Base-by-base conservation (phyloP, 2,329 filamentous ascomycete genomes). In the Pseudogymnoascus sp. region DNA sequence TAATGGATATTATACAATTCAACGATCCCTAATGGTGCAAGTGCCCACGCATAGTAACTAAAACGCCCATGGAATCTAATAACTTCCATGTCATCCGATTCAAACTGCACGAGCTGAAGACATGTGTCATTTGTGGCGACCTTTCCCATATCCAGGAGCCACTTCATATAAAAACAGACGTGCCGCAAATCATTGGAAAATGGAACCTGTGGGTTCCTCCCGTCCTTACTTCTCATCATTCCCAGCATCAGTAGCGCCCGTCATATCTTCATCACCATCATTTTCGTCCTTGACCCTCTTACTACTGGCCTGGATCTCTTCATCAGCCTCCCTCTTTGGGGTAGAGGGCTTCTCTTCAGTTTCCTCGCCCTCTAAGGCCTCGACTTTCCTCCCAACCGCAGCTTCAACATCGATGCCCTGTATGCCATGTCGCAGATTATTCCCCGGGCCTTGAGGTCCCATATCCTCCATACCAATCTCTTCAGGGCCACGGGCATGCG, bases 391-490 rank as follows among this genome's bases (percentile, higher is more conserved):
- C 0, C 85, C 85, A 3, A 87, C 83, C 3, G 85, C 84, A 18
- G 83, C 84, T 70, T 85, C 84, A 21, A 87, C 75, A 69, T 87
- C 82, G 65, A 87, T 84, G 11, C 78, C 81, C 61, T 80, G 78
- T 74, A 82, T 80, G 59, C 79, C 77, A n/a, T 82, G 69, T 60
- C 74, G 69, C 59, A 68, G 64, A 60, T 40, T 42, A 60, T 60
- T 28, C 50, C 78, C 75, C 63, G 78, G 74, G 21, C 76, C 71
- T 75, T 90, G 93, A 8, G 90, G 87, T 0, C 95, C 95, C 67
- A 91, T 89, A 73, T 99, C 95, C 69, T 90, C 87, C 64, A 92
- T 86, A 4, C 93, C 93, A 60, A 97, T 89, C 69, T 91, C 83
- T 31, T 91, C 86, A 0, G 95, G 95, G 0, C 93, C 93, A 42